Evolutionary conservation across 129 eudicot genomes (phyloP), one percentile per base, ranked within the genome.

Genomic region (Escallonia rubra): DNA sequence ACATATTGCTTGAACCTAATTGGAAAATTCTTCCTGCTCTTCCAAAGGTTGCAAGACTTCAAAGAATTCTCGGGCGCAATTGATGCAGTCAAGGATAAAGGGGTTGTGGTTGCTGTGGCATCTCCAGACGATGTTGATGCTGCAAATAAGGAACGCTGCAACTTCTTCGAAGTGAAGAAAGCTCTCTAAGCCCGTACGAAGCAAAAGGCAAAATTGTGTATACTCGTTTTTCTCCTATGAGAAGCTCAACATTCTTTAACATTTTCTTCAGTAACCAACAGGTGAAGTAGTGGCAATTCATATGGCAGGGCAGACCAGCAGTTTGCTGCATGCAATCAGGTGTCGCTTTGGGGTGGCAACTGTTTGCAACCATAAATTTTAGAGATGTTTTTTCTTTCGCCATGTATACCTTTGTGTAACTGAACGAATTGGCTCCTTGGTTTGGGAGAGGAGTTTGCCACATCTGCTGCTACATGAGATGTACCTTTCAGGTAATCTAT

Each of bases 51-150:
- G 76, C 70, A 59, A 6, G 97, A 94, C 81, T 94, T 94, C 87
- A 87, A 90, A 78, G 96, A 94, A 65, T 94, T 94, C 73, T 90
- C 89, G 12, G 87, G 79, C 55, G 86, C 85, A 6, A 73, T 94
- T 14, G 96, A 90, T 57, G 82, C 86, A 6, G 87, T 94, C 23
- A 94, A 94, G 67, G 84, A 82, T 73, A 85, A 80, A 75, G 99
- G 99, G 13, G 88, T 87, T 12, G 91, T 81, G 81, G 99, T 94
- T 51, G 97, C 97, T 55, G 99, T 94, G 71, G 96, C 99, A 63
- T 90, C 96, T 54, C 85, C 97, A 0, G 97, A 94, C 53, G 99
- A 94, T 52, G 88, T 87, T 45, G 97, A 87, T n/a, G 88, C 87
- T 65, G 99, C 97, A 34, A 89, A 94, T 81, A 87, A 87, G 73